Base-by-base conservation (phyloP, 116 monocot genomes). In the Cymodocea nodosa region DNA sequence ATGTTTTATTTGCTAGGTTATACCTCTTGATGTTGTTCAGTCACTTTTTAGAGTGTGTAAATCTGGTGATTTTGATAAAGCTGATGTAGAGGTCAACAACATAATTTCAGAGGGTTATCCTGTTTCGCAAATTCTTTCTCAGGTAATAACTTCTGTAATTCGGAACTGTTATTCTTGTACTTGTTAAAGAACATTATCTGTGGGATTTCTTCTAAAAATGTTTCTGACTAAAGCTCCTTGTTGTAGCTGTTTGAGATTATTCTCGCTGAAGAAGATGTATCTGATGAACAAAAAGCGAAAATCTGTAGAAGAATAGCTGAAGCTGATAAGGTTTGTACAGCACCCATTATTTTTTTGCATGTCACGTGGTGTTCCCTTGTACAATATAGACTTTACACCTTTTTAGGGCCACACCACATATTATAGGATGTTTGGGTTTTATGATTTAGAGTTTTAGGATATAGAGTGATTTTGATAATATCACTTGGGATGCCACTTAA, bases 41-140 rank as follows among this genome's bases (percentile, higher is more conserved):
- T 62, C 82, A 55, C 75, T 98, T 30, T 82, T 84, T 73, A 52
- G 56, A 64, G 80, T 80, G 59, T 98, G 92, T 56, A 86, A 89
- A 72, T 79, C 77, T 37, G 89, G 84, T 36, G 82, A 92, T 35
- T 98, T 98, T 75, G 92, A 92, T 63, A n/a, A 58, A 25, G 86
- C 84, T 61, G 82, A 83, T 67, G 87, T 75, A 63, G 98, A 86
- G 78, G 98, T 89, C 35, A 77, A 35, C 68, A 86, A 82, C 66
- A 71, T 98, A 72, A 91, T 98, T 62, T 74, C 89, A 14, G 98
- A 98, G 56, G 98, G 98, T 52, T 98, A 92, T 79, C 98, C 98
- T 23, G 92, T 86, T 66, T 89, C 92, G 44, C 98, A 98, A 64
- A 77, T 89, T 76, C 74, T 98, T 5, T 80, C 63, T 74, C 84